These are phyloP conservation scores for Suhomyces guaymorum DNA, from an alignment of 1,139 yeast species.

Conservation along the genomic window DNA sequence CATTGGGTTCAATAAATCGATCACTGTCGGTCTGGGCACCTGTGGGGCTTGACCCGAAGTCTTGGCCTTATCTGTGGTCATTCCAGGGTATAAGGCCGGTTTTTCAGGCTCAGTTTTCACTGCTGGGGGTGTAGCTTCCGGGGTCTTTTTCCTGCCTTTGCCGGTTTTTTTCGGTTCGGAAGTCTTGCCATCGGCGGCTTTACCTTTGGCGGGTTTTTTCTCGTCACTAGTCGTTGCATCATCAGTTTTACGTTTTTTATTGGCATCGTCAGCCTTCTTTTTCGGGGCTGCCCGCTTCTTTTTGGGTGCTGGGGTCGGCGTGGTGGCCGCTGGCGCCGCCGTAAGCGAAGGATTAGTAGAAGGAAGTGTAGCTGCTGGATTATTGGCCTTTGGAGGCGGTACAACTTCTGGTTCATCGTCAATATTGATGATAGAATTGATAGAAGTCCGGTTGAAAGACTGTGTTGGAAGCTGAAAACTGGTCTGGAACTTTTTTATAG, in stretches of 20 bases:
- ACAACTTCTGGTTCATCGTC: slow-evolving; percentile 28
- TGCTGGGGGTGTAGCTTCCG: slow-evolving; percentile 15
- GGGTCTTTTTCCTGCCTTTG: slow-evolving; percentile 13
- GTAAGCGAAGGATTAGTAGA: slow-evolving; percentile 6
- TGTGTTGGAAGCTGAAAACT: slow-evolving; percentile 20
- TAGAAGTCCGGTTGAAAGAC: slow-evolving; percentile 32
- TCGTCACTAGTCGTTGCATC: slow-evolving; percentile 13
- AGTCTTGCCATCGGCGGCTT: slow-evolving; percentile 11
- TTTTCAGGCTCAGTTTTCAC: slow-evolving; percentile 22
- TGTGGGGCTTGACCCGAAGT: slow-evolving; percentile 8
- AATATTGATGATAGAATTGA: slow-evolving; percentile 38
- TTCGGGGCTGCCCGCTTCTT: slow-evolving; percentile 18
- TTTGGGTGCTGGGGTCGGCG: slow-evolving; percentile 12
- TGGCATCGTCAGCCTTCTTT: slow-evolving; percentile 16
- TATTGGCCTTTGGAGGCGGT: too few species aligned
- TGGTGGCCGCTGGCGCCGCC: not conserved
- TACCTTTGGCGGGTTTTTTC: slow-evolving; percentile 11
- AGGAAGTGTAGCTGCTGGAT: slow-evolving; percentile 14
- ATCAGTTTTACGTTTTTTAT: slow-evolving; percentile 20
- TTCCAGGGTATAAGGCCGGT: slow-evolving; percentile 20
- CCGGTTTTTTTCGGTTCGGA: slow-evolving; percentile 13
- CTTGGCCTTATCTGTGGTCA: slow-evolving; percentile 22
- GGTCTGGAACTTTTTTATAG: slow-evolving; percentile 36
- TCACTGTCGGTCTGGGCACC: slow-evolving; percentile 22
- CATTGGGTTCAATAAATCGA: slow-evolving; percentile 18